These are phyloP conservation scores for Saccharomycopsis sp. DNA, from an alignment of 805 yeast species.

Conservation along the genomic window DNA sequence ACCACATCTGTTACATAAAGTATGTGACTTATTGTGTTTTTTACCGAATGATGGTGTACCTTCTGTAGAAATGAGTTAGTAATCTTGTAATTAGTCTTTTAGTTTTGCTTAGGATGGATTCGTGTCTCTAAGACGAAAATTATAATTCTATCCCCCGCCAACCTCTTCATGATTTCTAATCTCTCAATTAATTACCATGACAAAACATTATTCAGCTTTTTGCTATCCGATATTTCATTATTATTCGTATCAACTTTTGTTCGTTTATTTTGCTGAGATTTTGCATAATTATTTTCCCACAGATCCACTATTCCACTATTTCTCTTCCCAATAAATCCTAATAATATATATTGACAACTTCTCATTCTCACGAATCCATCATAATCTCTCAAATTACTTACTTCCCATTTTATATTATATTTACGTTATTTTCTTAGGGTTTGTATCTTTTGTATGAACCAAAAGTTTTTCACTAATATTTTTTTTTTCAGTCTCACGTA, in stretches of 20 bases:
- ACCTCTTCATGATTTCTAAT: too few relatives aligned
- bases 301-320: too few relatives aligned
- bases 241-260: background rate
- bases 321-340: too few relatives aligned
- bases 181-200: too few relatives aligned
- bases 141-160: too few relatives aligned
- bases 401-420: slow-evolving; percentile 19
- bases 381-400: slow-evolving; percentile 13
- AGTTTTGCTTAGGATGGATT: too few relatives aligned
- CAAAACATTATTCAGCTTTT: too few relatives aligned
- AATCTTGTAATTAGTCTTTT: background rate
- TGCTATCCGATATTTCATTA: too few relatives aligned
- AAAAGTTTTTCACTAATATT: background rate
- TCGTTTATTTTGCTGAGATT: background rate
- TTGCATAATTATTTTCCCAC: too few relatives aligned
- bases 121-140: too few relatives aligned
- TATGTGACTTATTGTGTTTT: slow-evolving; percentile 99
- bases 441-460: slow-evolving; percentile 5
- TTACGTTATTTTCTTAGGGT: background rate
- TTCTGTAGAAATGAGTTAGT: slow-evolving; percentile 47
- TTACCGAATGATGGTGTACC: slow-evolving; percentile 99
- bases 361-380: background rate
- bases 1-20: slow-evolving; percentile 99
- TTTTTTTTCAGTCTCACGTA: background rate
- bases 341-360: too few relatives aligned